Evolutionary conservation across 208 protist genomes (phyloP), one percentile per base, ranked within the genome.

Genomic region (Leishmania turanica): DNA sequence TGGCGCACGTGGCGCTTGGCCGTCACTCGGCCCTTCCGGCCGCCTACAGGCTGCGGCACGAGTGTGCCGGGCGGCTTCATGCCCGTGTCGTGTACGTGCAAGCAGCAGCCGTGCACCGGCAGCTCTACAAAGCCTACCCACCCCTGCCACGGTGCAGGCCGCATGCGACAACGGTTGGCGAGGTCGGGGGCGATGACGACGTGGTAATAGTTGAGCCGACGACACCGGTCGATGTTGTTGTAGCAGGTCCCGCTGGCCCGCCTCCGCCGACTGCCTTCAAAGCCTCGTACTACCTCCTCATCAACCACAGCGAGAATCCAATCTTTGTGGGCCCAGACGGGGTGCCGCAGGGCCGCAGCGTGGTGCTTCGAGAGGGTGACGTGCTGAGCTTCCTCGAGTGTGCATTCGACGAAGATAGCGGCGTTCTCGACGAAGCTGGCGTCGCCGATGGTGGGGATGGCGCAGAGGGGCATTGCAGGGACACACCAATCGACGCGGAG

Each of bases 381-480:
- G 83, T 96, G 37, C 51, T 97, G 0, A 90, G 91, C 8, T 92
- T 97, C 79, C 88, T 97, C 19, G 92, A 96, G 78, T 88, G 87
- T 74, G 89, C 94, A 19, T 95, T 93, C 84, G 92, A 93, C 79
- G 80, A 75, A 11, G 84, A 91, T 51, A 91, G 87, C 76, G 94
- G 94, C 19, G 80, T 94, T 13, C 68, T 97, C 49, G 79, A 88
- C 45, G 75, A 1, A 51, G 75, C 49, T 47, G 53, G 21, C 6
- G 8, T 21, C 73, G 31, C 37, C 65, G 79, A 42, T 69, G 34
- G 19, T 27, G 54, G 34, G 6, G 69, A 13, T 69, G 2, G 66
- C 9, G 54, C 31, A 42, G 72, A 24, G 54, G 56, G 54, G 4
- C 54, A 74, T 21, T 37, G 9, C 45, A 31, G 31, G 31, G 42